Conservation (phyloP, 2,329 filamentous ascomycete genomes). For the Fusarium sublunatum region DNA sequence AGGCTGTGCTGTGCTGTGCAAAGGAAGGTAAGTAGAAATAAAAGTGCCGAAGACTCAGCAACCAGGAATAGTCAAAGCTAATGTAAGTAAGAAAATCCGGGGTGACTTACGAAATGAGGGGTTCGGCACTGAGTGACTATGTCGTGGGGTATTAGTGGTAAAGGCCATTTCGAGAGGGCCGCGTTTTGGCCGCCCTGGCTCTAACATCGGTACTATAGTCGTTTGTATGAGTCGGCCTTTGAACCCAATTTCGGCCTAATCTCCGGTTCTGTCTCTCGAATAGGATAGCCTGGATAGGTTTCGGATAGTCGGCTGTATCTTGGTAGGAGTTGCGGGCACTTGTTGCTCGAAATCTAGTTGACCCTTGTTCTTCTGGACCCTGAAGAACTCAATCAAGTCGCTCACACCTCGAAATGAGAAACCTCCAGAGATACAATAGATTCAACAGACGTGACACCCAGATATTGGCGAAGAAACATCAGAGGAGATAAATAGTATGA, state of each 20-base stretch:
- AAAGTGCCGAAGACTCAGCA: constrained; percentile 17
- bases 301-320: not conserved
- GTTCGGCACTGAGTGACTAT: constrained; percentile 55
- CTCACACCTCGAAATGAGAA: not conserved
- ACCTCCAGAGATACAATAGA: constrained; percentile 2
- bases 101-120: constrained; percentile 63
- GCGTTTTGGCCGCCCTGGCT: constrained; percentile 36
- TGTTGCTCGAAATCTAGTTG: not conserved
- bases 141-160: constrained; percentile 29
- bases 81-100: constrained; percentile 20
- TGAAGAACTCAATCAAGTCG: not conserved
- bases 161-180: constrained; percentile 34
- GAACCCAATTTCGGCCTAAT: not conserved
- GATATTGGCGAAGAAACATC: not conserved
- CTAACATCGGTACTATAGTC: constrained; percentile 31
- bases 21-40: constrained; percentile 4
- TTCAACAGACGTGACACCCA: not conserved
- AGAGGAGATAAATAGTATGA: not conserved
- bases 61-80: constrained; percentile 18
- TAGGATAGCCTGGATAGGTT: not conserved
- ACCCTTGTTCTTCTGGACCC: not conserved
- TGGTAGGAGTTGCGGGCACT: not conserved
- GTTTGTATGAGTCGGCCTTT: constrained; percentile 18
- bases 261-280: not conserved
- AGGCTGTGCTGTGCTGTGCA: not conserved